These are phyloP conservation scores for Malassezia vespertilionis DNA, from an alignment of 1,284 basidiomycete genomes.

Conservation along the genomic window DNA sequence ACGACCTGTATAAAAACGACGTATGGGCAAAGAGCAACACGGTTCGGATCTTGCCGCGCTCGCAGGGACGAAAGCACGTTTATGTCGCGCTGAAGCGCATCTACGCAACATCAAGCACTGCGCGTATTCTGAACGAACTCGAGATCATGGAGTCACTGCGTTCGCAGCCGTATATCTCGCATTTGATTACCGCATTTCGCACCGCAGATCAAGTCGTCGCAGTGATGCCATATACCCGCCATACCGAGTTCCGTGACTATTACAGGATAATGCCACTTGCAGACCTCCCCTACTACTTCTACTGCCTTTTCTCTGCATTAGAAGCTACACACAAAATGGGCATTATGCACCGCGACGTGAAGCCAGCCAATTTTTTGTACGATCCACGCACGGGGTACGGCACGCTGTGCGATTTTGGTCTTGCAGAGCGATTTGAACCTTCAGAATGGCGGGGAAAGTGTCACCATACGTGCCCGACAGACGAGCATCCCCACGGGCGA, in stretches of 20 bases:
- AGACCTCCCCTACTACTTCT: conserved; percentile 75
- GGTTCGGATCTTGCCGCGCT: conserved; percentile 5
- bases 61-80: conserved; percentile 44
- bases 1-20: conserved; percentile 67
- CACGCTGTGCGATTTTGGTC: conserved; percentile 85
- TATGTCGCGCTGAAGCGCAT: conserved; percentile 94
- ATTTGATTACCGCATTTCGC: conserved; percentile 87
- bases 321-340: conserved; percentile 76
- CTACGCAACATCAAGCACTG: conserved; percentile 86
- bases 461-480: conserved; percentile 38
- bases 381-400: conserved; percentile 74
- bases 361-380: conserved; percentile 95
- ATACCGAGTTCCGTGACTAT: conserved; percentile 82
- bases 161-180: conserved; percentile 47
- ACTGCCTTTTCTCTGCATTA: conserved; percentile 78
- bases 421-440: conserved; percentile 50
- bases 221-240: conserved; percentile 84
- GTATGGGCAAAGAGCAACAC: conserved; percentile 54
- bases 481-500: conserved; percentile 31
- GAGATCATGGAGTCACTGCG: conserved; percentile 70
- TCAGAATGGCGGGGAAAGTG: conserved; percentile 43
- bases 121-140: conserved; percentile 86
- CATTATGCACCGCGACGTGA: conserved; percentile 93
- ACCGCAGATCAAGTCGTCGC: conserved; percentile 84
- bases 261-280: conserved; percentile 61